Evolutionary conservation across 352 stramenopile genomes (phyloP), one percentile per base, ranked within the genome.

Genomic region (Pythium sp.): DNA sequence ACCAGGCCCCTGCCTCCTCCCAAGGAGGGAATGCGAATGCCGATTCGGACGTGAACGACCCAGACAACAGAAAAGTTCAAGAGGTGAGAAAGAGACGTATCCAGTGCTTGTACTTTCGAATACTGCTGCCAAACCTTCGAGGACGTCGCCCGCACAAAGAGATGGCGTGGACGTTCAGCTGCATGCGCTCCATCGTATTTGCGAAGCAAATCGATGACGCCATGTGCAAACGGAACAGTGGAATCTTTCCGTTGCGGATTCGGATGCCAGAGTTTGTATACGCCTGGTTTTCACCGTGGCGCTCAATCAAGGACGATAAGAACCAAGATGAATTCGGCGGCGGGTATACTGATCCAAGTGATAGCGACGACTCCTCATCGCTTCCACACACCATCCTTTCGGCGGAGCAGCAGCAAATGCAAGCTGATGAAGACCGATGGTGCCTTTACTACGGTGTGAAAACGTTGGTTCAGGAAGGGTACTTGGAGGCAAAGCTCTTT

Each of bases 191-290:
- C 1, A 97, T 98, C 51, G 51, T 98, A 20, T 87, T 93, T 53
- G 86, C 90, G 34, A 98, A 98, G 65, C 79, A 91, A 60, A 73
- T 90, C 11, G 91, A 97, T 36, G 90, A 96, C 43, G 68, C 75
- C 6, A 90, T 93, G 79, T 87, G 79, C 57, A 79, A 79, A 38
- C 74, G 76, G n/a, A 80, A 71, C 7, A 78, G 69, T 0, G 78
- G 84, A 0, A 51, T 75, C 3, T 80, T 90, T 46, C 75, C 82
- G 1, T 36, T 87, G 1, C 80, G 86, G 0, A 77, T 95, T n/a
- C 84, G 90, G 11, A 97, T 98, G 79, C 92, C 94, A 2, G 92
- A 98, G 73, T 98, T 97, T 71, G 89, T 97, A 2, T 98, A 98
- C 57, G 75, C 91, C 0, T 98, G 90, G 92, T 98, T 98, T 67